Percentiles rank a stretch among this genome's conserved stretches.
phyloP scores from a whole-genome alignment of 169 alveolate genomes.

The Nephromyces sp. region DNA sequence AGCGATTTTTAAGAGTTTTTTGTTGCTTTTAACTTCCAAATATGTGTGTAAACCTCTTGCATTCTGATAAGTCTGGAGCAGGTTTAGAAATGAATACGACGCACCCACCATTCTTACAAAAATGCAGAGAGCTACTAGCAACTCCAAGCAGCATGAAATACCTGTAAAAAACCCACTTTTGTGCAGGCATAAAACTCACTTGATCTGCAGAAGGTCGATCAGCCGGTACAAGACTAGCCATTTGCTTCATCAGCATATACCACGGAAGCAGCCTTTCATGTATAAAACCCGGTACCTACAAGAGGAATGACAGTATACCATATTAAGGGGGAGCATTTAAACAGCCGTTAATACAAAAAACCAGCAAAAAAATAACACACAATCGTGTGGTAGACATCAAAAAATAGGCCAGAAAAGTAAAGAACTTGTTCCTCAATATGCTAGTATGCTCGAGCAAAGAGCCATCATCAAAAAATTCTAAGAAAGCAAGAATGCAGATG shows the following conservation, averaged over 20 bases:
- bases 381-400: background rate
- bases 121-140: too few relatives aligned
- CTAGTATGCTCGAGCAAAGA: background rate
- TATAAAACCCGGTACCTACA: constrained; percentile 64
- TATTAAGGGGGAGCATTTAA: background rate
- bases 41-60: too few relatives aligned
- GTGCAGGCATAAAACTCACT: too few relatives aligned
- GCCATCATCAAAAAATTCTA: too few relatives aligned
- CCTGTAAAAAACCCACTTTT: too few relatives aligned
- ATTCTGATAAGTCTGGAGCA: too few relatives aligned
- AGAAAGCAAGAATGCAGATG: too few relatives aligned
- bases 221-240: constrained; percentile 70
- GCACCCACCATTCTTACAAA: too few relatives aligned
- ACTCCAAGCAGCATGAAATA: too few relatives aligned
- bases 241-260: constrained; percentile 60
- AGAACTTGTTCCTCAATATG: background rate
- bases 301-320: background rate
- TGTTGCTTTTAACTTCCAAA: too few relatives aligned
- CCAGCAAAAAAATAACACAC: background rate
- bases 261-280: constrained; percentile 51
- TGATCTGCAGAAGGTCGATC: constrained; percentile 71
- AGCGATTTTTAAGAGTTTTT: too few relatives aligned
- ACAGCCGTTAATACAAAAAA: background rate
- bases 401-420: background rate
- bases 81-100: too few relatives aligned